These are phyloP conservation scores for Collybia sp. DNA, from an alignment of 768 basidiomycete genomes.

Conservation along the genomic window DNA sequence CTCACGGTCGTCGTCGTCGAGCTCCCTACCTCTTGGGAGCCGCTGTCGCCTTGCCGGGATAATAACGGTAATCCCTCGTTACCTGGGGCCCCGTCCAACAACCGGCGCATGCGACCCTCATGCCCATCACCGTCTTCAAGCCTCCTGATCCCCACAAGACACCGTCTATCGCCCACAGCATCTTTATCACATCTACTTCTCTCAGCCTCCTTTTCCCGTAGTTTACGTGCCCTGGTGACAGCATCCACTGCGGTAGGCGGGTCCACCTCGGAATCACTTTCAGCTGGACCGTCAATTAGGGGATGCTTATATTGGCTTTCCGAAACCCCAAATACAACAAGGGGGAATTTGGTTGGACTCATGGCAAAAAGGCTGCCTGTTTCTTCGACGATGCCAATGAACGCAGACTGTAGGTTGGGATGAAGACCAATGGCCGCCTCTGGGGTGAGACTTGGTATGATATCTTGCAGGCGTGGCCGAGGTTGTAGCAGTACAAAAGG, in stretches of 20 bases:
- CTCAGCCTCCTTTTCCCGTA: slow-evolving; percentile 12
- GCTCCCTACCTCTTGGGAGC: slow-evolving; percentile 7
- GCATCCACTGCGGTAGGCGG: slow-evolving; percentile 37
- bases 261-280: slow-evolving; percentile 17
- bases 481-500: slow-evolving; percentile 90
- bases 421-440: slow-evolving; percentile 22
- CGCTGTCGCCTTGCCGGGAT: background rate
- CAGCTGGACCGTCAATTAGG: slow-evolving; percentile 20
- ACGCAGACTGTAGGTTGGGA: slow-evolving; percentile 61
- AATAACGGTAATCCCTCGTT: background rate
- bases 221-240: slow-evolving; percentile 38
- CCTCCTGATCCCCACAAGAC: slow-evolving; percentile 56
- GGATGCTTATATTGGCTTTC: slow-evolving; percentile 12
- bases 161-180: slow-evolving; percentile 40
- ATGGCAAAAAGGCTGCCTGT: slow-evolving; percentile 79
- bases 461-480: slow-evolving; percentile 65
- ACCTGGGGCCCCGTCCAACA: slow-evolving; percentile 56
- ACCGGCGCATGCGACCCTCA: slow-evolving; percentile 38
- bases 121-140: slow-evolving; percentile 49
- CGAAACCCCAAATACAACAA: slow-evolving; percentile 63
- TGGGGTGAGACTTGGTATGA: slow-evolving; percentile 56
- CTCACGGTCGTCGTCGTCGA: slow-evolving; percentile 2
- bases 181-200: slow-evolving; percentile 6
- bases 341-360: slow-evolving; percentile 75
- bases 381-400: slow-evolving; percentile 74